Evolutionary conservation across 2,329 filamentous ascomycete genomes (phyloP), one percentile per base, ranked within the genome.

Genomic region (Exophiala mesophila): DNA sequence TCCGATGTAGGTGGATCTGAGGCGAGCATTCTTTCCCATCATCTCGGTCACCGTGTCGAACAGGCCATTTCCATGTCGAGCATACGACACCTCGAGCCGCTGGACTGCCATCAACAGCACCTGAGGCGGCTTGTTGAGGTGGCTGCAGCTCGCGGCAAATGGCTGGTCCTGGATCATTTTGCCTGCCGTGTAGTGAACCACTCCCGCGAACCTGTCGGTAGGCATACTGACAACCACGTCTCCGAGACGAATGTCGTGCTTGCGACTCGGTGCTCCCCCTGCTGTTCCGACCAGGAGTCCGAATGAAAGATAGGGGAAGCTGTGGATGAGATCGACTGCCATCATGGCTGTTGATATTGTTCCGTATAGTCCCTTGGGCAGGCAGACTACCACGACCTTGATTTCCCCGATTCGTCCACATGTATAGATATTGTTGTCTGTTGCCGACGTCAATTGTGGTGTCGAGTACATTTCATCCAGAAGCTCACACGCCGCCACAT

Each of bases 211-310:
- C 20, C 36, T 37, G 3, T 42, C 47, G 20, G 36, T 41, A 17
- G 55, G 55, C 24, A 47, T 32, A 36, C 56, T 55, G 9, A 58
- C 53, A 8, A 57, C 56, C 10, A 58, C 45, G 48, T 57, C 52
- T 10, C 56, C 55, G 7, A 59, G 39, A 15, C 49, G 41, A 7
- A 58, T 47, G 34, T 59, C 52, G 10, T 31, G n/a, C 4, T 53
- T 38, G 8, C 40, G 41, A 10, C 35, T 32, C 1, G 55, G 53
- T 20, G 55, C 45, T 18, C 56, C 56, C 4, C 55, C 53, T 1
- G 53, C 55, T 33, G 57, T 56, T 2, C 56, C 56, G 10, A 59
- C 55, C 41, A 58, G 41, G 3, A 59, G 39, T 3, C 45, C 52
- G 41, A 54, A 55, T 9, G 40, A 47, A 9, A 57, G 28, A 4